These are phyloP conservation scores for Globisporangium paroecandrum DNA, from an alignment of 352 stramenopile genomes.

Conservation along the genomic window DNA sequence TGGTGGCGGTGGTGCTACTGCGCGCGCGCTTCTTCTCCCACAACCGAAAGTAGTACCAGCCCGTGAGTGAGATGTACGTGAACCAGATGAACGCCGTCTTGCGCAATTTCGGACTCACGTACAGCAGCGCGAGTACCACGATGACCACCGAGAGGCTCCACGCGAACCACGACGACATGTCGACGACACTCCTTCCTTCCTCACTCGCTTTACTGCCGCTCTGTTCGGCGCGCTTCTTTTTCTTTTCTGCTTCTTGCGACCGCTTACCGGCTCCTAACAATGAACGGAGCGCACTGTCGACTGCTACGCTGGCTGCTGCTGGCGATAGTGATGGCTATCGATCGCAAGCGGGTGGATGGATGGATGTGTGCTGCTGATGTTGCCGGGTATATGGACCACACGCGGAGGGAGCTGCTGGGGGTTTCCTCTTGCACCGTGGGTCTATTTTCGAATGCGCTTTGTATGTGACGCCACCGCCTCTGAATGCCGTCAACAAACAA, in stretches of 20 bases:
- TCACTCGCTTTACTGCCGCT: background rate
- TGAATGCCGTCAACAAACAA: background rate
- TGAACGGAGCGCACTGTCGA: background rate
- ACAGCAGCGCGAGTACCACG: conserved; percentile 38
- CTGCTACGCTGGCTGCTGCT: background rate
- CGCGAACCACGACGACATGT: conserved; percentile 17
- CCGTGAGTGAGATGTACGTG: conserved; percentile 76
- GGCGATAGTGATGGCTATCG: background rate
- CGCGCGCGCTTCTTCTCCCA: conserved; percentile 62
- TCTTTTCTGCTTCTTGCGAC: background rate
- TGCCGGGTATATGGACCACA: background rate
- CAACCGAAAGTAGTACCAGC: conserved; percentile 82
- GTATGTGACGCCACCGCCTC: background rate
- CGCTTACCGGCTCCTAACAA: background rate
- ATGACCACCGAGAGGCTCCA: conserved; percentile 39
- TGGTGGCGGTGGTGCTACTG: conserved; percentile 15
- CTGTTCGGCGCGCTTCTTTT: background rate
- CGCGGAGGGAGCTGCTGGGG: background rate
- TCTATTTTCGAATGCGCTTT: conserved; percentile 1
- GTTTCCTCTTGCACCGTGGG: background rate
- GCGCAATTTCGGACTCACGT: conserved; percentile 43
- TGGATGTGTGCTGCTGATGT: background rate
- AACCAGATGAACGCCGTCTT: conserved; percentile 68
- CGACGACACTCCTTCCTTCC: background rate
- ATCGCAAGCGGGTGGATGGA: background rate